Percentiles rank a stretch among this genome's conserved stretches.
Conservation (phyloP, 257 asterid species). For the Solanum sejunctum region DNA sequence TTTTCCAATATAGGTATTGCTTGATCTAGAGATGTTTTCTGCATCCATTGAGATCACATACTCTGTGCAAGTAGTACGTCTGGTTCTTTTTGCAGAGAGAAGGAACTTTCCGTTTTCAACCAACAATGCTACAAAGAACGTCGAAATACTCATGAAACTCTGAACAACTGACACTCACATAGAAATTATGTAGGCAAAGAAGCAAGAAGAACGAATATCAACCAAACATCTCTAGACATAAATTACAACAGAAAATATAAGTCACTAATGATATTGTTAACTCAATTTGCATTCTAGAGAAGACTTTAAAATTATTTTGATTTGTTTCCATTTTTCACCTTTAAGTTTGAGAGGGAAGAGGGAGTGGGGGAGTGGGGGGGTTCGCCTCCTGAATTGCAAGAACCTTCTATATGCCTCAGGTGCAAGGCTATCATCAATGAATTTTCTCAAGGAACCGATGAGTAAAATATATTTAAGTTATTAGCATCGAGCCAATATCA, state of each 20-base stretch:
- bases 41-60: conserved; percentile 93
- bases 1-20: conserved; percentile 82
- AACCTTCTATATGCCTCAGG: neutral
- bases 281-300: neutral
- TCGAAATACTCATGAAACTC: neutral
- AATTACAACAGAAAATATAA: neutral
- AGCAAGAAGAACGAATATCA: neutral
- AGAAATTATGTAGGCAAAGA: neutral
- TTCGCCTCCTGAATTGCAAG: neutral
- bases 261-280: neutral
- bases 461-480: neutral
- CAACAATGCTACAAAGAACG: conserved; percentile 47
- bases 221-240: neutral
- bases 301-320: neutral
- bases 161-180: neutral
- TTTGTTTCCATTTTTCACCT: neutral
- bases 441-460: neutral
- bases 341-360: neutral
- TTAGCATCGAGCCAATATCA: neutral
- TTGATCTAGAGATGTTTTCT: conserved; percentile 80
- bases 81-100: conserved; percentile 92
- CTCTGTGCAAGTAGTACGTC: conserved; percentile 92
- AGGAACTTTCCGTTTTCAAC: conserved; percentile 96
- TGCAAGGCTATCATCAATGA: neutral
- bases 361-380: neutral